Evolutionary conservation across 2,329 filamentous ascomycete species (phyloP).

Genomic region (Microdochium nivale): DNA sequence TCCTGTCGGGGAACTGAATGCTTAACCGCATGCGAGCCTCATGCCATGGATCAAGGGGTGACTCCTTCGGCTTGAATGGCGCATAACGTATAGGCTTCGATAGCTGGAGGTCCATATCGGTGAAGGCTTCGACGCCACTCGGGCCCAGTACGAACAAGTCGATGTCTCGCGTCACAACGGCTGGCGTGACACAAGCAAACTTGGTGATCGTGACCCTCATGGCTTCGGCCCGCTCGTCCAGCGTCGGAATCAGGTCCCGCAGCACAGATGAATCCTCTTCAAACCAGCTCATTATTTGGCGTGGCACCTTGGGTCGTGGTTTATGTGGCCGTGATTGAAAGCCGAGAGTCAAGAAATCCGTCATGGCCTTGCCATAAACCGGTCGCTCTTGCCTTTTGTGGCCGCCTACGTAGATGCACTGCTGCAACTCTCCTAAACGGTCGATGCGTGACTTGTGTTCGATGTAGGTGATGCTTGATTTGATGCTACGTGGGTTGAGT

Average conservation of each 20-base stretch:
- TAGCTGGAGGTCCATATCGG: conserved; percentile 46
- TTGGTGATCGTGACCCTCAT: conserved; percentile 73
- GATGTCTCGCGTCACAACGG: conserved; percentile 74
- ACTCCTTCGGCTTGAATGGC: conserved; percentile 46
- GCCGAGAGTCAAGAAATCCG: conserved; percentile 64
- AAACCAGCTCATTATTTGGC: conserved; percentile 64
- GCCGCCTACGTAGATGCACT: conserved; percentile 72
- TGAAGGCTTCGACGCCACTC: conserved; percentile 47
- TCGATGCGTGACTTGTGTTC: conserved; percentile 63
- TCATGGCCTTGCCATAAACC: conserved; percentile 71
- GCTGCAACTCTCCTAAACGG: conserved; percentile 70
- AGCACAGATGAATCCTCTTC: conserved; percentile 59
- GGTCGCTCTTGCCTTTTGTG: conserved; percentile 73
- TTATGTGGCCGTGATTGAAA: conserved; percentile 49
- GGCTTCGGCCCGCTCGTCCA: conserved; percentile 62
- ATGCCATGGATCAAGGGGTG: conserved; percentile 74
- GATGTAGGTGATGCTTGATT: conserved; percentile 62
- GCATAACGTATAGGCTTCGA: conserved; percentile 47
- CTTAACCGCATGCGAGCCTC: conserved; percentile 86
- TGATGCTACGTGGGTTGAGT: conserved; percentile 58
- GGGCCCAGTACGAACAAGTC: conserved; percentile 58
- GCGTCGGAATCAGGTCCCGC: conserved; percentile 60
- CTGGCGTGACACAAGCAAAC: conserved; percentile 88
- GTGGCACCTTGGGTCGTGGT: conserved; percentile 50
- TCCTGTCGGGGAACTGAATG: conserved; percentile 94